Base-by-base conservation (phyloP, 2,329 filamentous ascomycete species). In the Colletotrichum tamarilloi region DNA sequence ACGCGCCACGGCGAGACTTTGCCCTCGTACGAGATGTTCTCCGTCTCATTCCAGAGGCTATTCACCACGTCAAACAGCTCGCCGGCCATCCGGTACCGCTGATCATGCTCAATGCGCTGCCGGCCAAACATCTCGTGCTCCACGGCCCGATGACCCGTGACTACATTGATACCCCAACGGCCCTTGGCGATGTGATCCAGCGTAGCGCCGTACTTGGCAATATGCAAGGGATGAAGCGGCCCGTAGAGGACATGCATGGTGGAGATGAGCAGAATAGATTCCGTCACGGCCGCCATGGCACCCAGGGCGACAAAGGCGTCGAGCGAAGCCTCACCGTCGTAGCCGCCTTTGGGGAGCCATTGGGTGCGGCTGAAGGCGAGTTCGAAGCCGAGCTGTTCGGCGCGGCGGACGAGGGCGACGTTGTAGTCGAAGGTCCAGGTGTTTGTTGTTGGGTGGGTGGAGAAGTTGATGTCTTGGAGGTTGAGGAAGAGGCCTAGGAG, bases 31-130 rank as follows among this genome's bases (percentile, higher is more conserved):
- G 65, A 67, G 78, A 97, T 86, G 80, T 97, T 97, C 84, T 97
- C 95, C 77, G 95, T 85, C 85, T 97, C 95, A 81, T 92, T 90
- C 86, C 93, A 97, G 79, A 98, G 87, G 83, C 92, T 92, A 78
- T 89, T 93, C 81, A 97, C 81, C 83, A 98, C 92, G 81, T 92
- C 89, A 84, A 95, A 99, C 84, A 67, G 28, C 65, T 60, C 65
- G 24, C 56, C 55, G 1, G 65, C 65, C 65, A 60, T 67, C 14
- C n/a, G 0, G 11, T 67, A 67, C 8, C 65, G 28, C 65, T 28
- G 16, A 24, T 58, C 64, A 14, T 67, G 53, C 24, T 67, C 53
- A 38, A 67, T 58, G 12, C 63, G 63, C 63, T 67, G 53, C 11
- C 35, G 26, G 4, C 63, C 63, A 32, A 67, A 67, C 53, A 67